phyloP scores from a whole-genome alignment of 768 basidiomycete genomes.

The Ramaria sp. region DNA sequence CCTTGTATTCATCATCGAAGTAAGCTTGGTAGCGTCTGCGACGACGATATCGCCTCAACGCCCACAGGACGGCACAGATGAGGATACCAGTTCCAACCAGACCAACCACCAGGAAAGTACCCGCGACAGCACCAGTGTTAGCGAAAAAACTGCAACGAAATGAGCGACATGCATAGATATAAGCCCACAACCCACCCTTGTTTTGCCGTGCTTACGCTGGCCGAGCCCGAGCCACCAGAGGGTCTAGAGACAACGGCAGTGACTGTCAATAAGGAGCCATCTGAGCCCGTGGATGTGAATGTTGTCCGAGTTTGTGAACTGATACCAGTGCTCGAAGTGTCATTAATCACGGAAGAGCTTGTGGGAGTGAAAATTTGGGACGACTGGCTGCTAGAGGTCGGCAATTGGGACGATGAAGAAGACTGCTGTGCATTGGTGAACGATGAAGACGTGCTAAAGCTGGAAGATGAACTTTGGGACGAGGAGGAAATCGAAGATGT shows the following conservation, averaged over 20 bases:
- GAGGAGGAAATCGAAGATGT: not conserved
- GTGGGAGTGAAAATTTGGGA: not conserved
- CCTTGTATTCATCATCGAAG: constrained; percentile 1
- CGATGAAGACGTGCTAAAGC: not conserved
- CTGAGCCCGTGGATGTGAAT: not conserved
- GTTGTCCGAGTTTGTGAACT: not conserved
- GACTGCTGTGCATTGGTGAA: not conserved
- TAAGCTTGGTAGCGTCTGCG: not conserved
- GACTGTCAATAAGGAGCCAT: not conserved
- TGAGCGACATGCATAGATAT: not conserved
- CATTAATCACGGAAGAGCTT: not conserved
- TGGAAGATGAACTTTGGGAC: not conserved
- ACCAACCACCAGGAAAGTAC: constrained; percentile 32
- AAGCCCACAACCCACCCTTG: constrained; percentile 3
- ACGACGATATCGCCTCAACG: not conserved
- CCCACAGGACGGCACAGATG: constrained; percentile 17
- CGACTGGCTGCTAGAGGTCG: not conserved
- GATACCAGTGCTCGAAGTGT: not conserved
- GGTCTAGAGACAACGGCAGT: constrained; percentile 2
- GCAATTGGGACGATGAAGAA: not conserved
- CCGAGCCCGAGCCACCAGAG: not conserved
- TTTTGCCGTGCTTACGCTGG: not conserved
- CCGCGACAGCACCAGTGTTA: constrained; percentile 36
- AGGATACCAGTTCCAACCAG: constrained; percentile 25
- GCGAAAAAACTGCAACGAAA: constrained; percentile 30